Conservation (phyloP, 2,329 filamentous ascomycete species). For the Fusarium penzigii region DNA sequence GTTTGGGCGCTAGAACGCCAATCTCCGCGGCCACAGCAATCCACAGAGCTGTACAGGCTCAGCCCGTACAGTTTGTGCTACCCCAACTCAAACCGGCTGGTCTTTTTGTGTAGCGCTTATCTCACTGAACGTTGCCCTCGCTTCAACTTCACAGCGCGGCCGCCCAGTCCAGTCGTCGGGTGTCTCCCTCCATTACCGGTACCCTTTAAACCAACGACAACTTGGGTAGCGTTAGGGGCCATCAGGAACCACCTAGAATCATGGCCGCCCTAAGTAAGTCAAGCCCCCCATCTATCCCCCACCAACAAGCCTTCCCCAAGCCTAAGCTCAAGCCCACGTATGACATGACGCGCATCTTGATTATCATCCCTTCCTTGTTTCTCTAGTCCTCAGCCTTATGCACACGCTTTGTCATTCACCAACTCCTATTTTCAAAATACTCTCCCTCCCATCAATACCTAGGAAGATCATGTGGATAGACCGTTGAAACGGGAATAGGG, state of each 20-base stretch:
- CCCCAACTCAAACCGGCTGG: too few species aligned
- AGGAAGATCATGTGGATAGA: neutral
- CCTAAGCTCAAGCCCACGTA: neutral
- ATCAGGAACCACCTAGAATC: slow-evolving; percentile 8
- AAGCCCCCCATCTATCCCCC: slow-evolving; percentile 11
- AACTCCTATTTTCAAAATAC: neutral
- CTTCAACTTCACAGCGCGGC: too few species aligned
- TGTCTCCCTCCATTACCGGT: too few species aligned
- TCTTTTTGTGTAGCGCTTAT: neutral
- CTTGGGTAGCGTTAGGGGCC: too few species aligned
- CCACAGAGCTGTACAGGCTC: too few species aligned
- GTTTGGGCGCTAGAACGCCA: too few species aligned
- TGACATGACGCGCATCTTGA: slow-evolving; percentile 5
- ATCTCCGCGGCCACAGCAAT: too few species aligned
- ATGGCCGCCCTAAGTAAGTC: slow-evolving; percentile 36
- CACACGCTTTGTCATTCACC: neutral
- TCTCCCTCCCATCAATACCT: neutral
- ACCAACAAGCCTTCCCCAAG: neutral
- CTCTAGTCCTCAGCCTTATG: neutral
- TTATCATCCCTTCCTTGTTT: neutral
- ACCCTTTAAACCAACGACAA: too few species aligned
- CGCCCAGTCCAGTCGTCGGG: too few species aligned
- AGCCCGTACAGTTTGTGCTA: too few species aligned
- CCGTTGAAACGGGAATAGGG: neutral
- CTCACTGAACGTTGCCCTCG: neutral